A percentile compares a stretch with the other conserved stretches of the same genome.
Conservation (phyloP, 306 rosid species). For the Fragaria nilgerrensis region DNA sequence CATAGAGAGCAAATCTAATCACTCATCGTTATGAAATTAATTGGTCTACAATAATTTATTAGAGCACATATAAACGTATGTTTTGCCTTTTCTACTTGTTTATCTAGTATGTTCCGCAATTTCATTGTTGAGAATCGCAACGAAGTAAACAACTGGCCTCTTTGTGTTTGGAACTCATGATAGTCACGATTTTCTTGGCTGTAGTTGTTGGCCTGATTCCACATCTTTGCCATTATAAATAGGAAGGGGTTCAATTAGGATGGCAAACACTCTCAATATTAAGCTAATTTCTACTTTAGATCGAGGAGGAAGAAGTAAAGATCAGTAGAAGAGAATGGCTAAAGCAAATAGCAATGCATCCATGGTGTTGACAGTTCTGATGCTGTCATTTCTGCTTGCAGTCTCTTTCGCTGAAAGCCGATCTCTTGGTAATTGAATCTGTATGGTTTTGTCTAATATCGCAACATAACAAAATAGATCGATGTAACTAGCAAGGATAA, state of each 20-base stretch:
- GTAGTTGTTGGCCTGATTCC: background rate
- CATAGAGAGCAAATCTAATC: background rate
- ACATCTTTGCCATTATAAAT: background rate
- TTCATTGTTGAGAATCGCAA: background rate
- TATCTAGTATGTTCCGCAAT: background rate
- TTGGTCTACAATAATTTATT: background rate
- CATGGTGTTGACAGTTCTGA: conserved; percentile 2
- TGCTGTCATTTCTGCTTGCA: conserved; percentile 22
- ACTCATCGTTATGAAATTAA: background rate
- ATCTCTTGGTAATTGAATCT: background rate
- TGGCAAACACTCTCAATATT: background rate
- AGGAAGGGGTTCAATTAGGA: background rate
- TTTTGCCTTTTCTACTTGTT: background rate
- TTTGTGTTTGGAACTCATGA: background rate
- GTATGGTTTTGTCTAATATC: background rate
- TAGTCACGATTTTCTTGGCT: background rate
- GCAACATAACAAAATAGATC: background rate
- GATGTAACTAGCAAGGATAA: background rate
- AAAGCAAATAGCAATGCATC: background rate
- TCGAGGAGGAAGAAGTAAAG: background rate
- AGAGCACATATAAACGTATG: background rate
- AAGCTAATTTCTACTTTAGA: background rate
- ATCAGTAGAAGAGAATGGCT: conserved; percentile 18
- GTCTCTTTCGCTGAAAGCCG: conserved; percentile 3
- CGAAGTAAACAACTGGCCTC: conserved; percentile 5